phyloP scores from a whole-genome alignment of 169 alveolate genomes.

The Cryptosporidium parvum region DNA sequence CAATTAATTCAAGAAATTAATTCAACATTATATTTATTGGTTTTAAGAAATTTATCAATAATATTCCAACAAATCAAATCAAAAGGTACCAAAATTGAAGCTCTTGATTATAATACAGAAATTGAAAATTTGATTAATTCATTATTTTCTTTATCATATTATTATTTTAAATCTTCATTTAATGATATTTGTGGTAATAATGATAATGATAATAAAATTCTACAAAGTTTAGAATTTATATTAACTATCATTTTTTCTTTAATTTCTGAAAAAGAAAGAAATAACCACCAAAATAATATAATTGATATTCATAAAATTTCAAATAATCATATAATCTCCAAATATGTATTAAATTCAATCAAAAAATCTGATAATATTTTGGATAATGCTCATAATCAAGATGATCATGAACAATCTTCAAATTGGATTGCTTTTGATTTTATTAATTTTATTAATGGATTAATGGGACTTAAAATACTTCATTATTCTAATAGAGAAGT shows the following conservation, averaged over 20 bases:
- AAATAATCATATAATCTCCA: slow-evolving; percentile 10
- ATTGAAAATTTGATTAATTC: slow-evolving; percentile 23
- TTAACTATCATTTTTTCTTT: slow-evolving; percentile 29
- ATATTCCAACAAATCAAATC: slow-evolving; percentile 32
- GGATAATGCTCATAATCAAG: neutral
- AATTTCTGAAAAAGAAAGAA: slow-evolving; percentile 46
- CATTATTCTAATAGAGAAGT: slow-evolving; percentile 41
- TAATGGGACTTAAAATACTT: slow-evolving; percentile 31
- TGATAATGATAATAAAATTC: neutral
- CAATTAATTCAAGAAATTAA: neutral
- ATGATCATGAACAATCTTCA: neutral
- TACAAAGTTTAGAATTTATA: slow-evolving; percentile 24
- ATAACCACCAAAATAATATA: neutral
- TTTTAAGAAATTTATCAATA: slow-evolving; percentile 31
- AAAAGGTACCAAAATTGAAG: slow-evolving; percentile 9
- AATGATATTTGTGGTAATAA: neutral
- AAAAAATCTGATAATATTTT: neutral
- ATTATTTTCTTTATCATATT: slow-evolving; percentile 1
- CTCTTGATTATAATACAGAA: slow-evolving; percentile 19
- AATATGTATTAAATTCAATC: slow-evolving; percentile 26
- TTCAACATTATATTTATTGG: neutral
- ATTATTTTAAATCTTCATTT: neutral
- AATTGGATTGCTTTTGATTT: slow-evolving; percentile 28
- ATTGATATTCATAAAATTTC: slow-evolving; percentile 5
- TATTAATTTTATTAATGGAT: slow-evolving; percentile 21